Evolutionary conservation across 2,329 filamentous ascomycete genomes (phyloP), one percentile per base, ranked within the genome.

Genomic region (Alternaria gansuensis): DNA sequence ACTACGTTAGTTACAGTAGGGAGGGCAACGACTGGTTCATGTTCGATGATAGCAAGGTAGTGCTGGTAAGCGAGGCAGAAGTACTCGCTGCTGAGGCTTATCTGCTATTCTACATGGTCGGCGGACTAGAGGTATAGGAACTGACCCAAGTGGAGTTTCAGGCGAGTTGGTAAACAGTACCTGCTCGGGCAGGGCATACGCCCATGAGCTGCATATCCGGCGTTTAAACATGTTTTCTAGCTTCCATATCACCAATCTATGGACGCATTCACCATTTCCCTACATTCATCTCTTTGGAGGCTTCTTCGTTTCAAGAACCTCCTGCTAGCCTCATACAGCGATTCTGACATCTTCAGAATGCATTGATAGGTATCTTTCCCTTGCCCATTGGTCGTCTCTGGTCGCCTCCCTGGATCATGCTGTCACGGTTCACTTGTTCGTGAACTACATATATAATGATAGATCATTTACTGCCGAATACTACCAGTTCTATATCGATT

Each of bases 1-100:
- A 97, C 74, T 97, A 96, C 72, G 88, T 93, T 56, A 91, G 90
- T n/a, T 97, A 96, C 76, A 93, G 91, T 59, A 83, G 92, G 45
- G 90, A 94, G 59, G 90, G 89, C 4, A 90, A 91, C 54, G 74
- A 96, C 85, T 98, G 94, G 94, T 96, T 97, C 77, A 88, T 91
- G 54, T 97, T 97, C 79, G 96, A 98, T 72, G 94, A 98, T 74
- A 93, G 95, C 75, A 93, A 92, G 75, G 94, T 98, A 24, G 91
- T 93, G 61, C 75, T 93, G 55, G 94, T 92, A 2, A 87, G 87
- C 45, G 90, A 95, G 73, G 90, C 90, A 5, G 92, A 97, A 59
- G 94, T 98, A 3, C 83, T 98, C 40, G 86, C 85, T 29, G 91
- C 92, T 13, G 89, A 97, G 75, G 93, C 94, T 0, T 98, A 97